Conservation (phyloP, 805 yeast species). For the Zygosaccharomyces bisporus region DNA sequence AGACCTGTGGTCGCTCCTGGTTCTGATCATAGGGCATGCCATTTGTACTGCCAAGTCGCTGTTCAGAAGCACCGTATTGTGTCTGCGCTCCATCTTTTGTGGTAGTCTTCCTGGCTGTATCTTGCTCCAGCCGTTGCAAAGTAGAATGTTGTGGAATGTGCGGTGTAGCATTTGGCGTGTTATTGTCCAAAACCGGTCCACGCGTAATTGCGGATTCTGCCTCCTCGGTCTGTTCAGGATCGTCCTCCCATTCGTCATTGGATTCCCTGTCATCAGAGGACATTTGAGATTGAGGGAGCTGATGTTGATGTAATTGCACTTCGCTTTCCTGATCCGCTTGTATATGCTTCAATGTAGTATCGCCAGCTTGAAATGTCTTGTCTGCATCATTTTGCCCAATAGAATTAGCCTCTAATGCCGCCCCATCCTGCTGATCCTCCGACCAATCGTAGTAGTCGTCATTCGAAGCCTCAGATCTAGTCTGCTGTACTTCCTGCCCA, state of each 20-base stretch:
- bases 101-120: background rate
- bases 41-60: background rate
- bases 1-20: background rate
- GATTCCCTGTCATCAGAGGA: background rate
- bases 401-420: background rate
- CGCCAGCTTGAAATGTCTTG: conserved; percentile 1
- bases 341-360: background rate
- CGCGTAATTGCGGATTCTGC: background rate
- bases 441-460: conserved; percentile 4
- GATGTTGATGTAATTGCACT: background rate
- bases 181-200: background rate
- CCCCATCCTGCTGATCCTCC: conserved; percentile 4
- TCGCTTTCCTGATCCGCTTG: background rate
- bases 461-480: conserved; percentile 2
- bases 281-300: background rate
- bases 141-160: background rate
- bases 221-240: conserved; percentile 2
- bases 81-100: background rate
- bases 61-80: background rate
- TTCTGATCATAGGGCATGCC: background rate
- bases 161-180: conserved; percentile 1
- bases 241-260: conserved; percentile 15
- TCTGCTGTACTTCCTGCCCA: background rate
- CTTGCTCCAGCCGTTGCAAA: conserved; percentile 2
- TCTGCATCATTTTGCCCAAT: conserved; percentile 1